phyloP scores from a whole-genome alignment of 2,329 filamentous ascomycete genomes.

The Fusarium graminum region DNA sequence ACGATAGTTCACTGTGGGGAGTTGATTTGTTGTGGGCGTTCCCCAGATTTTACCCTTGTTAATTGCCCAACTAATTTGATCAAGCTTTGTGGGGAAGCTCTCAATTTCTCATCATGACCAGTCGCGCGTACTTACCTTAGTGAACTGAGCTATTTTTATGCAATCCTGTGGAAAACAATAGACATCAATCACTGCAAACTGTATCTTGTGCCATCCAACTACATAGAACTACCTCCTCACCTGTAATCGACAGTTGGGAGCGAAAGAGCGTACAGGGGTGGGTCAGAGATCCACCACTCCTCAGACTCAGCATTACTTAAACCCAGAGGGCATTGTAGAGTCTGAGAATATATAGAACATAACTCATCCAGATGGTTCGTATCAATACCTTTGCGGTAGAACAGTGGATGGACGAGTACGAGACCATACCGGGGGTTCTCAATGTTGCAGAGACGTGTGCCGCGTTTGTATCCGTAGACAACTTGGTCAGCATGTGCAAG shows the following conservation, averaged over 20 bases:
- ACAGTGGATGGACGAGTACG: conserved; percentile 74
- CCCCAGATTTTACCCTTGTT: conserved; percentile 30
- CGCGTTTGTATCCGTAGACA: conserved; percentile 78
- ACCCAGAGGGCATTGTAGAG: not conserved
- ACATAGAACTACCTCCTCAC: not conserved
- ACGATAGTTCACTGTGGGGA: not conserved
- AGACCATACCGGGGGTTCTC: conserved; percentile 66
- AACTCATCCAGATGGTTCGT: conserved; percentile 61
- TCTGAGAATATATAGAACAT: not conserved
- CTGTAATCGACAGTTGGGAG: too few relatives aligned
- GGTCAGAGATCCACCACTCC: conserved; percentile 1
- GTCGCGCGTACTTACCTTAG: not conserved
- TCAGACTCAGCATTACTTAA: conserved; percentile 6
- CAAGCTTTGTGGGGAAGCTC: conserved; percentile 30
- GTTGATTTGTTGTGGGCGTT: not conserved
- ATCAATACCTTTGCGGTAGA: conserved; percentile 78
- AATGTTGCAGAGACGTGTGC: conserved; percentile 87
- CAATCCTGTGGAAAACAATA: too few relatives aligned
- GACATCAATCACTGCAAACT: too few relatives aligned
- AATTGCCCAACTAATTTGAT: conserved; percentile 3
- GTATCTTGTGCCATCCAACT: too few relatives aligned
- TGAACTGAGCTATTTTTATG: not conserved
- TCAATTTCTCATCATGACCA: conserved; percentile 5
- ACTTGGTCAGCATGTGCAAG: conserved; percentile 71
- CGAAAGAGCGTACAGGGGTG: not conserved